phyloP scores from a whole-genome alignment of 2,329 filamentous ascomycete genomes.

The Fusarium sp. region DNA sequence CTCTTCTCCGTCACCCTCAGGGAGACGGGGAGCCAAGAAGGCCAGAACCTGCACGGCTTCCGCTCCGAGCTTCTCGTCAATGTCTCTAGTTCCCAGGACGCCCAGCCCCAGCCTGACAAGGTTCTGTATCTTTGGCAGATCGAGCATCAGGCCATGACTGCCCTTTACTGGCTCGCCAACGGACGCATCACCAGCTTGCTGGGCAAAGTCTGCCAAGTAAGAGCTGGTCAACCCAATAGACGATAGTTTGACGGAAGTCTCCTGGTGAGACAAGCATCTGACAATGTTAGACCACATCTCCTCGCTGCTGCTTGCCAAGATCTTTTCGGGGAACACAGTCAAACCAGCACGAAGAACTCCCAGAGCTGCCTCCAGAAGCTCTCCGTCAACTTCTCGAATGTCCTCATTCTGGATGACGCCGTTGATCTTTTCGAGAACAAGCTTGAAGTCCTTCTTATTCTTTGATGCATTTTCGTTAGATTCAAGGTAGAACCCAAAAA shows the following conservation, averaged over 20 bases:
- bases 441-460: conserved; percentile 74
- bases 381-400: conserved; percentile 68
- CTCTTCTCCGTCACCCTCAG: conserved; percentile 53
- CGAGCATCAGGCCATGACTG: conserved; percentile 76
- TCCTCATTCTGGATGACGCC: conserved; percentile 66
- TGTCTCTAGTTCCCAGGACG: conserved; percentile 69
- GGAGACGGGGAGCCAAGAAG: conserved; percentile 75
- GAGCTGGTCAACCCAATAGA: conserved; percentile 78
- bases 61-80: conserved; percentile 79
- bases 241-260: conserved; percentile 80
- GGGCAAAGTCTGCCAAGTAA: conserved; percentile 85
- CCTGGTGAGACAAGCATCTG: conserved; percentile 75
- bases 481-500: conserved; percentile 86
- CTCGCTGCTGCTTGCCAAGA: conserved; percentile 69
- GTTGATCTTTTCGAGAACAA: conserved; percentile 67
- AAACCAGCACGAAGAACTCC: conserved; percentile 75
- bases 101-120: conserved; percentile 63
- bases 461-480: conserved; percentile 67
- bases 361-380: conserved; percentile 79
- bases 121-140: conserved; percentile 70
- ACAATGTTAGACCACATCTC: conserved; percentile 78
- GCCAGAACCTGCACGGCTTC: conserved; percentile 85
- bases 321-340: conserved; percentile 70
- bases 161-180: conserved; percentile 71
- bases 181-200: conserved; percentile 62